Percentiles rank a stretch among this genome's conserved stretches.
Evolutionary conservation across 352 stramenopile species (phyloP).

Genomic region (Pythium vanterpoolii): DNA sequence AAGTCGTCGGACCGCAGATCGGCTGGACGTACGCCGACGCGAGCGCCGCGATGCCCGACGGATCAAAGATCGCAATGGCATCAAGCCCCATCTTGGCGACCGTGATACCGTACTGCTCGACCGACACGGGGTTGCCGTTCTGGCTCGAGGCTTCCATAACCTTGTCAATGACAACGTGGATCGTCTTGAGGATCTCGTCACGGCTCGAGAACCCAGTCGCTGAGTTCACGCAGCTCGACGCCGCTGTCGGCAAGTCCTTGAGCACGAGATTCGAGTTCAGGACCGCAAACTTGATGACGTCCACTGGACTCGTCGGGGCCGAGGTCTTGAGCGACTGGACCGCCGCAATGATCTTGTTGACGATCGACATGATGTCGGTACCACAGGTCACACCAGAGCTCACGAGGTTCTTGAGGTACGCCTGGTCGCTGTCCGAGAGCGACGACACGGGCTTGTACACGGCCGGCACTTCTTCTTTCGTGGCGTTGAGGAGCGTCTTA

Average conservation of each 20-base stretch:
- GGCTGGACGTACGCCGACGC: constrained; percentile 49
- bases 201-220: constrained; percentile 22
- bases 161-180: constrained; percentile 42
- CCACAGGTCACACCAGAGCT: constrained; percentile 17
- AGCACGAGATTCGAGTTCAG: constrained; percentile 42
- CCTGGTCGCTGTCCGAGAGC: not conserved
- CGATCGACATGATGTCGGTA: constrained; percentile 28
- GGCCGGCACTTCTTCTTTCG: not conserved
- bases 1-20: constrained; percentile 46
- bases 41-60: constrained; percentile 35
- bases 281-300: constrained; percentile 36
- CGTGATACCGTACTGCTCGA: constrained; percentile 36
- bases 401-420: constrained; percentile 14
- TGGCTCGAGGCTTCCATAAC: constrained; percentile 39
- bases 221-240: constrained; percentile 35
- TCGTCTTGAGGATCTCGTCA: constrained; percentile 43
- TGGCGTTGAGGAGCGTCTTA: constrained; percentile 6
- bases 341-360: constrained; percentile 23
- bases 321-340: constrained; percentile 18
- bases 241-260: constrained; percentile 42
- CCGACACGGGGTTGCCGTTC: constrained; percentile 36
- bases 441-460: constrained; percentile 1
- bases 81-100: constrained; percentile 43
- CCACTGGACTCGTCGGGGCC: constrained; percentile 1
- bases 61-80: constrained; percentile 45